Evolutionary conservation across 1,284 basidiomycete species (phyloP).

Genomic region (Boletus semigastroideus): DNA sequence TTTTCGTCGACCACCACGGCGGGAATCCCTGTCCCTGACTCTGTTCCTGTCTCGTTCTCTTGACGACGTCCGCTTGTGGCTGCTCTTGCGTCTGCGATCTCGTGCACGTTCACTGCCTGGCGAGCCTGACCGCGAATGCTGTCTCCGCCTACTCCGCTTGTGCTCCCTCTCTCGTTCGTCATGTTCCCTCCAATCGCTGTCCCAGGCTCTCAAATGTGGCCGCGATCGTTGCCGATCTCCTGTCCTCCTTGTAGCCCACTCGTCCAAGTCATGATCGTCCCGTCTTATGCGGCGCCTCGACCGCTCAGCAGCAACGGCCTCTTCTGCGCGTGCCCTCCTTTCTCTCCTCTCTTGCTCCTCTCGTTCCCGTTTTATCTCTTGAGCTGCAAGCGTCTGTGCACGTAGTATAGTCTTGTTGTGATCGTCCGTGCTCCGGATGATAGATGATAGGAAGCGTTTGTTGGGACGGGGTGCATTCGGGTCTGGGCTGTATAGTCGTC

Average conservation of each 20-base stretch:
- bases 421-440: constrained; percentile 88
- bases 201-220: constrained; percentile 22
- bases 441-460: constrained; percentile 86
- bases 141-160: constrained; percentile 21
- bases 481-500: constrained; percentile 35
- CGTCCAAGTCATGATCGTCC: constrained; percentile 32
- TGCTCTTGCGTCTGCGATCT: constrained; percentile 17
- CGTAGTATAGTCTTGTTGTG: constrained; percentile 84
- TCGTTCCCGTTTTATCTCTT: constrained; percentile 65
- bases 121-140: constrained; percentile 32
- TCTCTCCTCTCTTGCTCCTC: constrained; percentile 64
- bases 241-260: constrained; percentile 44
- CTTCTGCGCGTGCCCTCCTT: constrained; percentile 60
- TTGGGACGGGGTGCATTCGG: constrained; percentile 79
- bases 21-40: constrained; percentile 9
- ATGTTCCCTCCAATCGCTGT: constrained; percentile 28
- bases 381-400: constrained; percentile 73
- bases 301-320: constrained; percentile 65
- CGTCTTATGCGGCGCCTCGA: constrained; percentile 43
- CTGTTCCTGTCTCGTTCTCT: constrained; percentile 10
- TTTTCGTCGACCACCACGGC: constrained; percentile 20
- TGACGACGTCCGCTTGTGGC: constrained; percentile 16
- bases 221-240: constrained; percentile 41
- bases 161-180: constrained; percentile 18
- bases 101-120: constrained; percentile 11